Base-by-base conservation (phyloP, 257 asterid genomes). In the Nicotiana knightiana region DNA sequence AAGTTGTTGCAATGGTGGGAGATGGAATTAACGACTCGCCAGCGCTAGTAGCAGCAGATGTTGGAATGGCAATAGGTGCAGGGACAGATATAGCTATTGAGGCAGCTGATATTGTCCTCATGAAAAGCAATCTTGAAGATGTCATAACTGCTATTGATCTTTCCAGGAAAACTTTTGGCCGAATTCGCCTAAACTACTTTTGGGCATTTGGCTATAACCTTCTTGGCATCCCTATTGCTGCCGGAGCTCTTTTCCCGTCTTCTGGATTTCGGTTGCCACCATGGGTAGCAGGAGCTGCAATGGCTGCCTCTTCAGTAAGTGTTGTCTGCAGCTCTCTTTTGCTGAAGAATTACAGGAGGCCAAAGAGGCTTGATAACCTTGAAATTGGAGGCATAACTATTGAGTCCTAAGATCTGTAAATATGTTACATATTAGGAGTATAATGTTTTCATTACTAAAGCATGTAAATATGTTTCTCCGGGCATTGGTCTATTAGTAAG, bases 291-390 rank as follows among this genome's bases (percentile, higher is more conserved):
- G 92, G 93, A 57, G 93, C 90, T 17, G 91, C 93, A 13, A 90
- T 90, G 93, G 92, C 93, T 4, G 90, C 90, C 53, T 88, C 92
- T 33, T 88, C 88, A 15, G 93, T 90, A 11, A 88, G 89, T 61
- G 93, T 88, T 62, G 93, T 90, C 30, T 90, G 93, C 85, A 85
- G 91, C 86, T 90, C 93, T 80, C 92, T 90, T 67, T 81, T 87
- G 83, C 81, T 88, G 37, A 90, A 90, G 82, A 76, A 86, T 33
- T 90, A 90, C 80, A 87, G 24, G 84, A 88, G 90, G 43, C 90
- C 92, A 12, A 83, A 71, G 43, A 73, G 64, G 61, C 43, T 87
- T 21, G 88, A 85, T 81, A 33, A 76, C 17, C 84, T 86, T 80
- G 90, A 82, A 46, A 81, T 88, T 37, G 68, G 80, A 76, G 90